Percentiles rank a stretch among this genome's conserved stretches.
Conservation (phyloP, 2,329 filamentous ascomycete species). For the Zasmidium angulare region DNA sequence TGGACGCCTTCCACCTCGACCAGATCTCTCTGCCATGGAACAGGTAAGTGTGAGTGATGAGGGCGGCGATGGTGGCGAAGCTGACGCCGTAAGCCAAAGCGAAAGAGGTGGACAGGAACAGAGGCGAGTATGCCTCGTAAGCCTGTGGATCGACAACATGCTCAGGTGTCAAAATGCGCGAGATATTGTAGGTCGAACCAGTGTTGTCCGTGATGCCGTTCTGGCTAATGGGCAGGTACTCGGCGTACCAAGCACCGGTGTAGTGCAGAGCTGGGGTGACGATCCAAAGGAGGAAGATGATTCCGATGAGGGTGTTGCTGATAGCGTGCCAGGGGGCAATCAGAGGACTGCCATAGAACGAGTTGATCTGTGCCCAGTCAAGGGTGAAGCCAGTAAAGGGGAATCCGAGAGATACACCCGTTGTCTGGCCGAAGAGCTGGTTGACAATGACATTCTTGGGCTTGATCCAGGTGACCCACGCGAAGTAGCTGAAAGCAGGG, state of each 20-base stretch:
- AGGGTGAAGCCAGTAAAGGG: constrained; percentile 72
- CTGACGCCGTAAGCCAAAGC: constrained; percentile 82
- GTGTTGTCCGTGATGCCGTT: constrained; percentile 82
- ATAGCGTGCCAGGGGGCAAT: constrained; percentile 37
- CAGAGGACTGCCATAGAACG: constrained; percentile 72
- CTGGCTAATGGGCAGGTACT: constrained; percentile 84
- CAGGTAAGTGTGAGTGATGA: constrained; percentile 77
- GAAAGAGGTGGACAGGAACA: constrained; percentile 84
- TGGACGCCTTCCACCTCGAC: constrained; percentile 66
- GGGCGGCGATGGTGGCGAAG: constrained; percentile 76
- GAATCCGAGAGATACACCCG: constrained; percentile 27
- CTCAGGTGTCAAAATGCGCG: constrained; percentile 72
- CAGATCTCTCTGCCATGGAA: constrained; percentile 86
- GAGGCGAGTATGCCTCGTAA: constrained; percentile 75
- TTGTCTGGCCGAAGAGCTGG: constrained; percentile 27
- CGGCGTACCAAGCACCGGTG: constrained; percentile 73
- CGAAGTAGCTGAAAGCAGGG: constrained; percentile 86
- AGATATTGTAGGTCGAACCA: constrained; percentile 80
- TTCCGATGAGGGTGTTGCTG: constrained; percentile 27
- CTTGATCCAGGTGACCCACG: constrained; percentile 80
- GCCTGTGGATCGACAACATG: constrained; percentile 75
- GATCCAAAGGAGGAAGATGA: constrained; percentile 26
- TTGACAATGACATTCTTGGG: constrained; percentile 74
- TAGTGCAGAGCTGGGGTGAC: constrained; percentile 50
- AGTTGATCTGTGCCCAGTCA: constrained; percentile 81